These are phyloP conservation scores for Fomitopsis serialis DNA, from an alignment of 768 basidiomycete species.

Conservation along the genomic window DNA sequence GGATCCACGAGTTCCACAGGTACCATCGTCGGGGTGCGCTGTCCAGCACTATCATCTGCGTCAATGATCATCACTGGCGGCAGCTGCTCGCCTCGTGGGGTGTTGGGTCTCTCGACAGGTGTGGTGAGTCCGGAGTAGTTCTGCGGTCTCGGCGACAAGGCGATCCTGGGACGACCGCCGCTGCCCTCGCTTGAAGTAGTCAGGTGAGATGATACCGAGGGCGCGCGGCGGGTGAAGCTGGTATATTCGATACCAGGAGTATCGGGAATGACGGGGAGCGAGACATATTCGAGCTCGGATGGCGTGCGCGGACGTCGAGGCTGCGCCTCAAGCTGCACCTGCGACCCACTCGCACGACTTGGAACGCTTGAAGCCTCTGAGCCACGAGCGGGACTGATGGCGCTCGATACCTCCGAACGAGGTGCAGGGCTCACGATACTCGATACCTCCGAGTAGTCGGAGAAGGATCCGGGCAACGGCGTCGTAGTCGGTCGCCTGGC, in stretches of 20 bases:
- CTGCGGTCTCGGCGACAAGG: background rate
- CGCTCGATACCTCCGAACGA: background rate
- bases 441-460: slow-evolving; percentile 18
- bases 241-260: slow-evolving; percentile 7
- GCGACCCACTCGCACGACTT: background rate
- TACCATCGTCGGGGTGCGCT: slow-evolving; percentile 9
- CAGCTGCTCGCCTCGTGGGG: slow-evolving; percentile 4
- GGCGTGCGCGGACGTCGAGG: slow-evolving; percentile 11
- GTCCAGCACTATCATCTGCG: slow-evolving; percentile 7
- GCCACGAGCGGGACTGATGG: slow-evolving; percentile 1
- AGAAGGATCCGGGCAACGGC: slow-evolving; percentile 21
- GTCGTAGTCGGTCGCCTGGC: slow-evolving; percentile 17
- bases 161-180: background rate
- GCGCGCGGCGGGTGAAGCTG: background rate
- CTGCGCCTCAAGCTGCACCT: background rate
- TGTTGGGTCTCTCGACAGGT: slow-evolving; percentile 13
- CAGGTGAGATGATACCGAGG: slow-evolving; percentile 15
- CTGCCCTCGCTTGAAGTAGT: slow-evolving; percentile 16
- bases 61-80: slow-evolving; percentile 15
- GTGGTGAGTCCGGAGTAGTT: slow-evolving; percentile 11
- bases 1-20: slow-evolving; percentile 10
- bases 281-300: slow-evolving; percentile 22
- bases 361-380: background rate
- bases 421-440: slow-evolving; percentile 5
- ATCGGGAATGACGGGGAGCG: slow-evolving; percentile 18